Conservation (phyloP, 768 basidiomycete species). For the Boletus vermiculosoides region DNA sequence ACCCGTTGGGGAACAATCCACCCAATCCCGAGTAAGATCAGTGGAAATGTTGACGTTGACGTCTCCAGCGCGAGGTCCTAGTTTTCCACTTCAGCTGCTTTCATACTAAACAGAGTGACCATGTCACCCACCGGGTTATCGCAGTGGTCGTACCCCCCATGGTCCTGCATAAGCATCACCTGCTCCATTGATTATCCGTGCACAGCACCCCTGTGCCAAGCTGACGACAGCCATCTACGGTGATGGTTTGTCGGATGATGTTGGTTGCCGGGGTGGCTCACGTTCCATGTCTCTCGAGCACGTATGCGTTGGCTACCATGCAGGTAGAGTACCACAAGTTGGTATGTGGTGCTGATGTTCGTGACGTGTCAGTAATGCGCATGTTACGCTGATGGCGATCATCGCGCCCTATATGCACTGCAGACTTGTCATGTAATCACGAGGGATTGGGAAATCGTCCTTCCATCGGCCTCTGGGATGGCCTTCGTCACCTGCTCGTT, state of each 20-base stretch:
- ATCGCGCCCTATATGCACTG: not conserved
- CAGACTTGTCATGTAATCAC: not conserved
- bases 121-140: not conserved
- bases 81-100: too few relatives aligned
- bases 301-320: not conserved
- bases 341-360: not conserved
- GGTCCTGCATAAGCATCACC: not conserved
- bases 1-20: not conserved
- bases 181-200: not conserved
- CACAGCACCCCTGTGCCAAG: conserved; percentile 5
- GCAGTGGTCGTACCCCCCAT: too few relatives aligned
- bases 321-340: too few relatives aligned
- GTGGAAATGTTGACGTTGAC: not conserved
- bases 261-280: conserved; percentile 8
- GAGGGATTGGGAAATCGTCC: too few relatives aligned
- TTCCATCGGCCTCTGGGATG: not conserved
- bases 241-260: conserved; percentile 5
- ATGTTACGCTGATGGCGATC: not conserved
- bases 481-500: not conserved
- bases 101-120: not conserved
- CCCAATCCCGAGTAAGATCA: not conserved
- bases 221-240: not conserved
- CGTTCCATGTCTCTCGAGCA: not conserved
- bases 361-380: not conserved
- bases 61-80: not conserved